Evolutionary conservation across 2,329 filamentous ascomycete genomes (phyloP), one percentile per base, ranked within the genome.

Genomic region (Penicillium sp.): DNA sequence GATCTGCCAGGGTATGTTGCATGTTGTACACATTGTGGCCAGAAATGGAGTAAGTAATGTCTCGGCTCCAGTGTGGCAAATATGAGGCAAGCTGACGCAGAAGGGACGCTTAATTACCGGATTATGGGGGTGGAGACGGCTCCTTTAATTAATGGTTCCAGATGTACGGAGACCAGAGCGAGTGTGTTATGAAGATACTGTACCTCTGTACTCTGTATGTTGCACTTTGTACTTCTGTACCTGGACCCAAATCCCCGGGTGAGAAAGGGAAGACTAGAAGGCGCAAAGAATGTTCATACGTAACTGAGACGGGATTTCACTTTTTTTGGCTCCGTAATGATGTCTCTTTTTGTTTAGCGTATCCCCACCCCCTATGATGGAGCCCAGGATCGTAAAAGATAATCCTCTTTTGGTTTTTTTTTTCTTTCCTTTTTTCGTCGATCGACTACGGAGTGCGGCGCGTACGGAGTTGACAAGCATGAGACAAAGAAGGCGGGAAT

Each of bases 301-400:
- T 64, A 65, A 61, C 53, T 55, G 57, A 60, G 56, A 59, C 61
- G 36, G n/a, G 51, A 45, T 38, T 57, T 57, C 35, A 47, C 23
- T 34, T 41, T 47, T 42, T 59, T 55, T 39, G 57, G 47, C 30
- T 30, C 47, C 53, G 41, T 56, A 53, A 49, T 36, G 32, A 56
- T 58, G 41, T 43, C 43, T 53, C 45, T 45, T 43, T 58, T 47
- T 38, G 36, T 16, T 29, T 57, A 41, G 57, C 53, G 47, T 46
- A 51, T 56, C 50, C 41, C 61, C 61, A 64, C 61, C 61, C 61
- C 61, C 61, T 65, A 60, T 65, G 61, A 62, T 65, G 62, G 61
- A 56, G 50, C 51, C 51, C 41, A 46, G 50, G 44, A 58, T 50
- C 53, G 50, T 36, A 27, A 43, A 2, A 47, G 35, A 52, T 47